Percentiles rank a stretch among this genome's conserved stretches.
phyloP scores from a whole-genome alignment of 495 filamentous ascomycete genomes.

The Hypoxylon lienhwacheense region DNA sequence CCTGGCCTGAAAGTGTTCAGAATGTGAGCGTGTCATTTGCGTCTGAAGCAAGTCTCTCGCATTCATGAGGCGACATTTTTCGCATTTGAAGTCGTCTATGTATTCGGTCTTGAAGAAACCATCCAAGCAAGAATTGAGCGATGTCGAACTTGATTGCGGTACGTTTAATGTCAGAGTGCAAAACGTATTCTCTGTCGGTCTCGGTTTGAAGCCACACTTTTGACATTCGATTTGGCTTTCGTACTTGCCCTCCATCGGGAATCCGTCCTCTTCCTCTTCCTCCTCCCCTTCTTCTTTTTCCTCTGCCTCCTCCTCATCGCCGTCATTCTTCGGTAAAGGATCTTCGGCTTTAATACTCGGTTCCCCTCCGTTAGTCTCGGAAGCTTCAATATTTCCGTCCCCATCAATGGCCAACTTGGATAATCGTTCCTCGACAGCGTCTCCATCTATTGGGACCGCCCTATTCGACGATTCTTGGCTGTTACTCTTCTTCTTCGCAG shows the following conservation, averaged over 20 bases:
- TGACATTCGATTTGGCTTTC: constrained; percentile 94
- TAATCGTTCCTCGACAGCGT: constrained; percentile 27
- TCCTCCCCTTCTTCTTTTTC: too few relatives aligned
- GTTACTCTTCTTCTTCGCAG: constrained; percentile 36
- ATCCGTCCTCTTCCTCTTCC: constrained; percentile 70
- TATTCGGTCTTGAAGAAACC: constrained; percentile 90
- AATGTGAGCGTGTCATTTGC: constrained; percentile 43
- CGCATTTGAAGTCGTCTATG: constrained; percentile 96
- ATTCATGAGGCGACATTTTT: constrained; percentile 84
- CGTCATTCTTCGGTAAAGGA: constrained; percentile 20
- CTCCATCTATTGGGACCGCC: constrained; percentile 26
- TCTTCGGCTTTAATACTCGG: constrained; percentile 17
- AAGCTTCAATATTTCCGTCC: constrained; percentile 6
- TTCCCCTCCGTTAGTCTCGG: constrained; percentile 20
- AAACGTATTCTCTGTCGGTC: constrained; percentile 78
- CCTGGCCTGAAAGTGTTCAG: constrained; percentile 52
- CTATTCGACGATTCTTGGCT: neutral
- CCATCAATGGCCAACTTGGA: constrained; percentile 20
- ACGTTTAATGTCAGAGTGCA: constrained; percentile 92
- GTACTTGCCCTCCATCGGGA: constrained; percentile 81
- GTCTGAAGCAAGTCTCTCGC: constrained; percentile 50
- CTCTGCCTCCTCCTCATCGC: too few relatives aligned
- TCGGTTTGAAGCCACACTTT: constrained; percentile 85
- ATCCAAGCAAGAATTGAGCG: constrained; percentile 73
- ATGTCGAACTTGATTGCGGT: constrained; percentile 63